Base-by-base conservation (phyloP, 2,329 filamentous ascomycete species). In the Stenocarpella maydis region DNA sequence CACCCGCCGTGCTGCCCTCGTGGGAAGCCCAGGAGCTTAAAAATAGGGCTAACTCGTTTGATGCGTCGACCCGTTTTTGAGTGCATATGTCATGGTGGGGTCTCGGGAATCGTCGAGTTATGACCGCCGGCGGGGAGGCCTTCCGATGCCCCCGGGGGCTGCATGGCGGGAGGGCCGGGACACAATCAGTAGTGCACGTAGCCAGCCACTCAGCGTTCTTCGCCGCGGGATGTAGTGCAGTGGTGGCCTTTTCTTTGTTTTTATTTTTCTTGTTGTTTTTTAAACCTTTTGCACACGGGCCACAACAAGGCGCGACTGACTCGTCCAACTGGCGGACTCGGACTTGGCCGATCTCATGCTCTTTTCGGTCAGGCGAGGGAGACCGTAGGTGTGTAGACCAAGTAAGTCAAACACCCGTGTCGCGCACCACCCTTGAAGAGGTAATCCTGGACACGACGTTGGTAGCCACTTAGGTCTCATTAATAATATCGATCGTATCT, bases 321-420 rank as follows among this genome's bases (percentile, higher is more conserved):
- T 63, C 58, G 58, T 21, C 43, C 43, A 24, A 21, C 58, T 7
- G 28, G 58, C 41, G 58, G 58, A 49, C 58, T 63, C 58, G 58
- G 58, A 37, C 43, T 37, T 63, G 58, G 58, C 58, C 58, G 58
- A 63, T 63, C 58, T 63, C 37, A 24, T 63, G 19, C 58, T 28
- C 24, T 21, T 63, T 49, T 3, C 43, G 58, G 43, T 26, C 43
- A 37, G 41, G 43, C 43, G 58, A 63, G 19, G 28, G 26, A 49
- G 7, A 37, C 41, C 21, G 43, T 37, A 7, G 41, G 24, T 26
- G 43, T 63, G n/a, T n/a, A n/a, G n/a, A n/a, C n/a, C n/a, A n/a
- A n/a, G n/a, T n/a, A n/a, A n/a, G n/a, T n/a, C n/a, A n/a, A n/a
- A n/a, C n/a, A n/a, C n/a, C n/a, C n/a, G n/a, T n/a, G n/a, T n/a